A percentile compares a stretch with the other conserved stretches of the same genome.
Evolutionary conservation across 2,329 filamentous ascomycete species (phyloP).

Genomic region (Aureobasidium sp.): DNA sequence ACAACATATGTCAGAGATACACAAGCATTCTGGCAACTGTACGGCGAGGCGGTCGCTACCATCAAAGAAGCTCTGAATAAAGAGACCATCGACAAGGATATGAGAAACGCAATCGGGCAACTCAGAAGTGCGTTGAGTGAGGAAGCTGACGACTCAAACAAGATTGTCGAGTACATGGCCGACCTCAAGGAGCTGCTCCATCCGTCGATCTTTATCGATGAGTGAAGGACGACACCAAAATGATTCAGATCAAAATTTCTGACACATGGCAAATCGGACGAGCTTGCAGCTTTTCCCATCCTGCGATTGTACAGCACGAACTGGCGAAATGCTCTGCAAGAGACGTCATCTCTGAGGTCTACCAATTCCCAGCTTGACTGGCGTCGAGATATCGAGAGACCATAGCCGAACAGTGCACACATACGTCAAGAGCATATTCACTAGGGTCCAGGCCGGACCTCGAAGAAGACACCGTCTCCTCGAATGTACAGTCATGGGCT

Average conservation of each 20-base stretch:
- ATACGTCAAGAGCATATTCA: no score
- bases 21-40: slow-evolving; percentile 15
- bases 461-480: no score
- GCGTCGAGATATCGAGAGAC: no score
- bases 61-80: slow-evolving; percentile 13
- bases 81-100: not conserved
- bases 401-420: no score
- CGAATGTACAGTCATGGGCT: no score
- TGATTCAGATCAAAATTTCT: not conserved
- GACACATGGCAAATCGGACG: no score
- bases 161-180: not conserved
- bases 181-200: not conserved
- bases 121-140: not conserved
- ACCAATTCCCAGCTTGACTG: no score
- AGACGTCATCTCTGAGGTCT: no score
- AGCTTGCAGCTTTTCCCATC: no score
- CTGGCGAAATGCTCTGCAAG: no score
- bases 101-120: not conserved
- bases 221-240: not conserved
- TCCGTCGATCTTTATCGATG: not conserved
- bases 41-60: slow-evolving; percentile 19
- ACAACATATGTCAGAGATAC: slow-evolving; percentile 13
- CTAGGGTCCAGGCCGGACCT: no score
- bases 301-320: no score
- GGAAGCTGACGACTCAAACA: not conserved